Percentiles rank a stretch among this genome's conserved stretches.
phyloP scores from a whole-genome alignment of 805 yeast species.

The Candida krabiensis region DNA sequence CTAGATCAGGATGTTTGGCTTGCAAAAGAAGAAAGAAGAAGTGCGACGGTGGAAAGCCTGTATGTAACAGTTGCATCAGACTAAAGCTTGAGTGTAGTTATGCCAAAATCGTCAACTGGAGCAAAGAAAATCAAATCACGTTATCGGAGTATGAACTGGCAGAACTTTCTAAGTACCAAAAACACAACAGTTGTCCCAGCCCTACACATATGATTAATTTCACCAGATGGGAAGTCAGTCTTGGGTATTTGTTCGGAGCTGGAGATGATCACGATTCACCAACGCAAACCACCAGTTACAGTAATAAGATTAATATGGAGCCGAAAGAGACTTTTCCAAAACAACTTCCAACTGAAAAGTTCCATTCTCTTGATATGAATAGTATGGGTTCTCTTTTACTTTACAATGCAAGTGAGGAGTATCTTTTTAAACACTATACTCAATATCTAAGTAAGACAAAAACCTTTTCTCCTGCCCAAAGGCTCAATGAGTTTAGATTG shows the following conservation, averaged over 20 bases:
- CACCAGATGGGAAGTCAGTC: conserved; percentile 14
- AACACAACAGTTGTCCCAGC: background rate
- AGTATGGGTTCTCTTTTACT: background rate
- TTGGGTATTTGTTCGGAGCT: conserved; percentile 9
- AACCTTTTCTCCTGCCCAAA: conserved; percentile 19
- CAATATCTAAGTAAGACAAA: conserved; percentile 23
- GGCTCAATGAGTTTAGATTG: conserved; percentile 24
- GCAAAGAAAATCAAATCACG: conserved; percentile 14
- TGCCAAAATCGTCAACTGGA: conserved; percentile 20
- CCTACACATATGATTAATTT: conserved; percentile 11
- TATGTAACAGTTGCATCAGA: conserved; percentile 21
- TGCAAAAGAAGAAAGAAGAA: conserved; percentile 44
- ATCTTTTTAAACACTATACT: conserved; percentile 24
- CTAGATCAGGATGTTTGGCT: conserved; percentile 40
- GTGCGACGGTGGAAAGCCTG: conserved; percentile 31
- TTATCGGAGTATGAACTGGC: background rate
- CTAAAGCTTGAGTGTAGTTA: conserved; percentile 22
- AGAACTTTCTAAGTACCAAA: conserved; percentile 1
- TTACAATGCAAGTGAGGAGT: conserved; percentile 8
- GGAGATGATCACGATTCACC: background rate
- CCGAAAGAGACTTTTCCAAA: background rate
- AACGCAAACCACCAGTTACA: background rate
- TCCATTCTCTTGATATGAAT: background rate
- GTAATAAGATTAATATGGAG: background rate
- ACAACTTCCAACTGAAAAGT: background rate